A percentile compares a stretch with the other conserved stretches of the same genome.
phyloP scores from a whole-genome alignment of 306 rosid genomes.

The Trichosanthes truncata region DNA sequence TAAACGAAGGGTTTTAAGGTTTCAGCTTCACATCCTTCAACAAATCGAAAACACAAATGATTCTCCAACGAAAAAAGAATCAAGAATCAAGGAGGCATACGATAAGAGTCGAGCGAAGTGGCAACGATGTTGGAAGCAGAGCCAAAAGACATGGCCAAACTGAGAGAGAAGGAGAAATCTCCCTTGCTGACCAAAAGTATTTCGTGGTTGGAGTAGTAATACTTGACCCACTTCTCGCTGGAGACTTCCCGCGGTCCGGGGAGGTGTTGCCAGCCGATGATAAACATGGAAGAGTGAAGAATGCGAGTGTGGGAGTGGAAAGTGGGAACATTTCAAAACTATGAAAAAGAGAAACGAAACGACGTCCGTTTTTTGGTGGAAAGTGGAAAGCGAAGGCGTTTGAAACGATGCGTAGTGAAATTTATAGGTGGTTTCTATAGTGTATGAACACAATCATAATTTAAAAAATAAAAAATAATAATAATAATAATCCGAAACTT shows the following conservation, averaged over 20 bases:
- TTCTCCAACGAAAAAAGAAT: not conserved
- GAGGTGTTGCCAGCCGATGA: not conserved
- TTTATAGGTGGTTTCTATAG: not conserved
- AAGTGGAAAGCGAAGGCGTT: not conserved
- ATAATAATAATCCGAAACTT: no score
- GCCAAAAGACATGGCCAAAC: not conserved
- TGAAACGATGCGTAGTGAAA: not conserved
- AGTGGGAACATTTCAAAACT: not conserved
- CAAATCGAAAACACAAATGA: not conserved
- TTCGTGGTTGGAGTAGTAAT: not conserved
- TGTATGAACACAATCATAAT: no score
- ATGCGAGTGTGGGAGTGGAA: not conserved
- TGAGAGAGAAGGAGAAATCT: not conserved
- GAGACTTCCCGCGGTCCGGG: no score
- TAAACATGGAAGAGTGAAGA: not conserved
- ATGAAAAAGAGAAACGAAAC: not conserved
- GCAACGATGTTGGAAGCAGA: not conserved
- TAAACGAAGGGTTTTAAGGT: no score
- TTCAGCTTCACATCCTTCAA: not conserved
- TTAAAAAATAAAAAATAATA: no score
- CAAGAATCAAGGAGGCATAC: not conserved
- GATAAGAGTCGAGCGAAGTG: not conserved
- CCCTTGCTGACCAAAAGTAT: not conserved
- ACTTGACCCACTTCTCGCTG: not conserved
- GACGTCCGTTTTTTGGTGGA: not conserved